phyloP scores from a whole-genome alignment of 768 basidiomycete species.

The Mycena filopes region DNA sequence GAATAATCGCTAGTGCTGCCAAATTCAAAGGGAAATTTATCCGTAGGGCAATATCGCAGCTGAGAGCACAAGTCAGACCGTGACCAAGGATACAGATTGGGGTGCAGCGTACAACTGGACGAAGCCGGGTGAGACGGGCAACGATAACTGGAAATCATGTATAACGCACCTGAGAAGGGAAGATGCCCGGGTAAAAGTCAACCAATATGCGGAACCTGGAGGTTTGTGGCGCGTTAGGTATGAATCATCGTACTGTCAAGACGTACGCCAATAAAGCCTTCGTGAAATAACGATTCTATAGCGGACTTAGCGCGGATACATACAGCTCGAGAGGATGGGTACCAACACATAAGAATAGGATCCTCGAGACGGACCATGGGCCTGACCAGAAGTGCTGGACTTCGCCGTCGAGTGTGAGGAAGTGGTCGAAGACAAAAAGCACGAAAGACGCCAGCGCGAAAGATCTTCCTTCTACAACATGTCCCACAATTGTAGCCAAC shows the following conservation, averaged over 20 bases:
- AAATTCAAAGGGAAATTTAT: conserved; percentile 33
- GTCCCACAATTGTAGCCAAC: conserved; percentile 24
- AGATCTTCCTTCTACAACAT: conserved; percentile 34
- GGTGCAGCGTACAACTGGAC: conserved; percentile 26
- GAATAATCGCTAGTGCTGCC: conserved; percentile 28
- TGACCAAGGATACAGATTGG: not conserved
- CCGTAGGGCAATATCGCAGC: conserved; percentile 31
- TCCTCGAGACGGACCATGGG: conserved; percentile 26
- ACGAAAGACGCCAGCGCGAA: conserved; percentile 35
- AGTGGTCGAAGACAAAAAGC: conserved; percentile 27
- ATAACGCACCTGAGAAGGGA: conserved; percentile 30
- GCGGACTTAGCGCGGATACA: not conserved
- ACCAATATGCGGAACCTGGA: conserved; percentile 29
- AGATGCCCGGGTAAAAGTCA: conserved; percentile 28
- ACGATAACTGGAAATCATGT: not conserved
- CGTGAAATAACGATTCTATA: conserved; percentile 32
- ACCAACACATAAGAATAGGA: conserved; percentile 30
- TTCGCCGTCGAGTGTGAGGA: conserved; percentile 29
- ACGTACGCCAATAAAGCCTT: conserved; percentile 25
- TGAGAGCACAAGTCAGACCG: conserved; percentile 7
- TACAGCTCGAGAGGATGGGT: not conserved
- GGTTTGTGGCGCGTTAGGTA: no score
- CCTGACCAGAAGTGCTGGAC: conserved; percentile 32
- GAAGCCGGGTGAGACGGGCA: not conserved
- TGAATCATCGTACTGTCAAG: no score